A percentile compares a stretch with the other conserved stretches of the same genome.
These are phyloP conservation scores for Phaeosphaeriaceae sp. DNA, from an alignment of 2,329 filamentous ascomycete species.

Conservation along the genomic window DNA sequence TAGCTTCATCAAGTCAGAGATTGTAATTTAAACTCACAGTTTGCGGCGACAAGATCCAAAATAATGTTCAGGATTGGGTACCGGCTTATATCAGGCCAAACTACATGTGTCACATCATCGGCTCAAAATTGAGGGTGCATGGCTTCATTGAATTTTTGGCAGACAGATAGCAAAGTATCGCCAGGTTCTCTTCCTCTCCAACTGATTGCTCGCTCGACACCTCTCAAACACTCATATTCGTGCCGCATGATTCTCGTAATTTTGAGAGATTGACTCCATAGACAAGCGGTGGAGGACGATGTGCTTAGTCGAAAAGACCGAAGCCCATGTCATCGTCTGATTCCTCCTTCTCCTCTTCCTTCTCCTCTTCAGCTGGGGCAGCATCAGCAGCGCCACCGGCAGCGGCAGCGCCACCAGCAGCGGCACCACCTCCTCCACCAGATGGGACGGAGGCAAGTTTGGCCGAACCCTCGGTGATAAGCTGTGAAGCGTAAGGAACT, in stretches of 20 bases:
- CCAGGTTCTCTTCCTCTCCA: constrained; percentile 30
- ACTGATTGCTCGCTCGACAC: constrained; percentile 44
- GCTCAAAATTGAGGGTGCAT: constrained; percentile 35
- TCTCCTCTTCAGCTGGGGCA: constrained; percentile 63
- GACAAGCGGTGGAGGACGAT: constrained; percentile 28
- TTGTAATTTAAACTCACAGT: too few relatives aligned
- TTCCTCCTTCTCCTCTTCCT: constrained; percentile 80
- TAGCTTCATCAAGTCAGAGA: too few relatives aligned
- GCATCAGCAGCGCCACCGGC: constrained; percentile 64
- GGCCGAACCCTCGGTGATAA: constrained; percentile 85
- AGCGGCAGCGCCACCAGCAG: constrained; percentile 68
- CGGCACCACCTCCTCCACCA: constrained; percentile 76
- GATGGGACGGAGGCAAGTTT: constrained; percentile 99
- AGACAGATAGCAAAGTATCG: constrained; percentile 24
- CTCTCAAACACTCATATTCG: constrained; percentile 41
- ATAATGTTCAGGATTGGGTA: too few relatives aligned
- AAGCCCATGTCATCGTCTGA: constrained; percentile 77
- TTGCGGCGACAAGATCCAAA: too few relatives aligned
- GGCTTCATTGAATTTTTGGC: constrained; percentile 46
- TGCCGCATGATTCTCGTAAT: constrained; percentile 42
- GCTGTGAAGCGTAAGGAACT: constrained; percentile 59
- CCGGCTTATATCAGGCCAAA: too few relatives aligned
- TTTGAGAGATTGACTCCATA: constrained; percentile 38
- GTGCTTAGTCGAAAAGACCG: constrained; percentile 70
- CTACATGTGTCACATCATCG: too few relatives aligned